A percentile compares a stretch with the other conserved stretches of the same genome.
phyloP scores from a whole-genome alignment of 345 rosid species.

The Hypericum perforatum region DNA sequence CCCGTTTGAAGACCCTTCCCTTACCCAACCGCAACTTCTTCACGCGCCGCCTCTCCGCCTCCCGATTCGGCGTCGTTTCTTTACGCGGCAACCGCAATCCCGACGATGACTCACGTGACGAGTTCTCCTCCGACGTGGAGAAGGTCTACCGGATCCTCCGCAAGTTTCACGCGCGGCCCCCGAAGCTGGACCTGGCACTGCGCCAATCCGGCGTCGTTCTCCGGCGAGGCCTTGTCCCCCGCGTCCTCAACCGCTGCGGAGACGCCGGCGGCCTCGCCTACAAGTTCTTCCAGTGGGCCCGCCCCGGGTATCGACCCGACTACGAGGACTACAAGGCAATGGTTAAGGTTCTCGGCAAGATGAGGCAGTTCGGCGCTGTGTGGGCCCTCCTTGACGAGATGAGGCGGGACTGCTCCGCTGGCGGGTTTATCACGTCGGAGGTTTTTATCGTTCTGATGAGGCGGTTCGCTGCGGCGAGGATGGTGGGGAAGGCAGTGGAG shows the following conservation, averaged over 20 bases:
- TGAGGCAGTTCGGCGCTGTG: slow-evolving; percentile 77
- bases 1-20: no score
- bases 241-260: slow-evolving; percentile 81
- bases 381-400: slow-evolving; percentile 88
- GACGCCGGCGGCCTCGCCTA: slow-evolving; percentile 85
- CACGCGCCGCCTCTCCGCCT: no score
- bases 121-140: slow-evolving; percentile 67
- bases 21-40: no score
- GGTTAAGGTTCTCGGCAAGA: slow-evolving; percentile 64
- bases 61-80: slow-evolving; percentile 36
- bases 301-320: slow-evolving; percentile 54
- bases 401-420: slow-evolving; percentile 44
- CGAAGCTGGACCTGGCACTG: slow-evolving; percentile 71
- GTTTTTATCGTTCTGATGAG: slow-evolving; percentile 60
- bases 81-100: slow-evolving; percentile 19
- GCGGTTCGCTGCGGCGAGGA: slow-evolving; percentile 57
- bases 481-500: slow-evolving; percentile 77
- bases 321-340: slow-evolving; percentile 63
- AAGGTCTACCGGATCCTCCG: slow-evolving; percentile 63
- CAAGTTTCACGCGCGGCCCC: slow-evolving; percentile 57
- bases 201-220: slow-evolving; percentile 59
- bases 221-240: slow-evolving; percentile 63
- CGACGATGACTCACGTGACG: slow-evolving; percentile 26
- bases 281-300: slow-evolving; percentile 76
- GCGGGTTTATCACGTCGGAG: slow-evolving; percentile 58